Conservation (phyloP, 2,329 filamentous ascomycete species). For the Rhexocercosporidium sp. region DNA sequence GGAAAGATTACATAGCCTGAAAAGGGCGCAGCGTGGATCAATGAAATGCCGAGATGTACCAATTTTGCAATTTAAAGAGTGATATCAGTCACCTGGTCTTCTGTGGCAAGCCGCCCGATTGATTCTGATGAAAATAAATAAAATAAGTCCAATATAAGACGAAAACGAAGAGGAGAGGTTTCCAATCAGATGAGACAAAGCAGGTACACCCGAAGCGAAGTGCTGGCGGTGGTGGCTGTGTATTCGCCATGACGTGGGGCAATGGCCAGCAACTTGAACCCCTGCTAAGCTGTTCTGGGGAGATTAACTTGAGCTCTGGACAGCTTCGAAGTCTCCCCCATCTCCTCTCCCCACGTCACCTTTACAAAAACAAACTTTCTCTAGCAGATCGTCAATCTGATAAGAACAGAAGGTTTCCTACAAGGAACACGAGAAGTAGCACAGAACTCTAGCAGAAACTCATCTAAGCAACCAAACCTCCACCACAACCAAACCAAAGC, state of each 20-base stretch:
- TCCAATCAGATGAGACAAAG: background rate
- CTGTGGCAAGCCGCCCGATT: background rate
- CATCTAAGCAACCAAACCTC: background rate
- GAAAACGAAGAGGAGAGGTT: no score
- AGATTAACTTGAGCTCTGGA: background rate
- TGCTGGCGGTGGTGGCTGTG: conserved; percentile 1
- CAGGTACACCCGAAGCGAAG: background rate
- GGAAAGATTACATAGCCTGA: conserved; percentile 18
- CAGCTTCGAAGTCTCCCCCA: background rate
- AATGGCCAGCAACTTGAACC: background rate
- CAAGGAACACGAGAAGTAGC: background rate
- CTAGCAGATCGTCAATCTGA: background rate
- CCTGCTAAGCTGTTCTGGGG: background rate
- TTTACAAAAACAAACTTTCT: background rate
- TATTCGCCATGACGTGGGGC: conserved; percentile 15
- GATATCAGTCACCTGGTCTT: background rate
- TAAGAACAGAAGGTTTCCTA: background rate
- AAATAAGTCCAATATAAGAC: no score
- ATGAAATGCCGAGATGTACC: conserved; percentile 12
- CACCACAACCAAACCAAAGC: background rate
- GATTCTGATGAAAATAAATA: no score
- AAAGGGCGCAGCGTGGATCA: conserved; percentile 11
- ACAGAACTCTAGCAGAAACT: background rate
- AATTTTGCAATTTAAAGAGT: background rate
- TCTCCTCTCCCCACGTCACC: background rate